phyloP scores from a whole-genome alignment of 495 filamentous ascomycete species.

The Terfezia claveryi region DNA sequence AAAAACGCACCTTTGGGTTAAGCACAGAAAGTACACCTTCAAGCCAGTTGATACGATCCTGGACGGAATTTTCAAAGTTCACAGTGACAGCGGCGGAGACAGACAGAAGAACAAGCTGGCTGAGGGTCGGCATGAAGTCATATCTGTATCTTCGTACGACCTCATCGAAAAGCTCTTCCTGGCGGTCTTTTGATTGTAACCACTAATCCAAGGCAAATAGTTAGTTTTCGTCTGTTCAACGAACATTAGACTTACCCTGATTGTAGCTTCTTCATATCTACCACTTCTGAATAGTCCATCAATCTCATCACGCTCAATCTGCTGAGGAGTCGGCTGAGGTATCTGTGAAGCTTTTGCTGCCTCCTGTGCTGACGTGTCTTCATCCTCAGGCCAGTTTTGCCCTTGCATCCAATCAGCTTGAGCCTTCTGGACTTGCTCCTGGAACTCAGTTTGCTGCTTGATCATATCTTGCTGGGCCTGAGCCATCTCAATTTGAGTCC shows the following conservation, averaged over 20 bases:
- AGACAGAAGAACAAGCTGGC: slow-evolving; percentile 58
- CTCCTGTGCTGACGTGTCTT: slow-evolving; percentile 5
- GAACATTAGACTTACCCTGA: slow-evolving; percentile 28
- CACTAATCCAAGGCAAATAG: slow-evolving; percentile 33
- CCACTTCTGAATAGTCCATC: slow-evolving; percentile 39
- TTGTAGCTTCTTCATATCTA: slow-evolving; percentile 47
- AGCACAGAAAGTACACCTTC: slow-evolving; percentile 40
- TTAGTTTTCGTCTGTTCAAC: slow-evolving; percentile 1
- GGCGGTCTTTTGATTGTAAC: slow-evolving; percentile 54
- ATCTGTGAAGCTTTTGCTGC: slow-evolving; percentile 21
- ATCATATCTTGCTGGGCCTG: slow-evolving; percentile 8
- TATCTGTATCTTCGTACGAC: slow-evolving; percentile 58
- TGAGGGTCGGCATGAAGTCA: slow-evolving; percentile 43
- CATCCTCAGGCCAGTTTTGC: not conserved
- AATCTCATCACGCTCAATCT: slow-evolving; percentile 42
- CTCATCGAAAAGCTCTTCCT: slow-evolving; percentile 56
- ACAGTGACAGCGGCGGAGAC: slow-evolving; percentile 61
- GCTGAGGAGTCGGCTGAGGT: slow-evolving; percentile 32
- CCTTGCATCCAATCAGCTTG: slow-evolving; percentile 20
- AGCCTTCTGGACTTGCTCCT: slow-evolving; percentile 19
- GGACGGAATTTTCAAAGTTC: slow-evolving; percentile 39
- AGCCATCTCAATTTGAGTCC: slow-evolving; percentile 3
- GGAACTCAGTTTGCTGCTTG: slow-evolving; percentile 15
- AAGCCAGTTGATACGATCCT: slow-evolving; percentile 55
- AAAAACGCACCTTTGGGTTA: slow-evolving; percentile 26